phyloP scores from a whole-genome alignment of 257 asterid species.

The Solanum neorickii region DNA sequence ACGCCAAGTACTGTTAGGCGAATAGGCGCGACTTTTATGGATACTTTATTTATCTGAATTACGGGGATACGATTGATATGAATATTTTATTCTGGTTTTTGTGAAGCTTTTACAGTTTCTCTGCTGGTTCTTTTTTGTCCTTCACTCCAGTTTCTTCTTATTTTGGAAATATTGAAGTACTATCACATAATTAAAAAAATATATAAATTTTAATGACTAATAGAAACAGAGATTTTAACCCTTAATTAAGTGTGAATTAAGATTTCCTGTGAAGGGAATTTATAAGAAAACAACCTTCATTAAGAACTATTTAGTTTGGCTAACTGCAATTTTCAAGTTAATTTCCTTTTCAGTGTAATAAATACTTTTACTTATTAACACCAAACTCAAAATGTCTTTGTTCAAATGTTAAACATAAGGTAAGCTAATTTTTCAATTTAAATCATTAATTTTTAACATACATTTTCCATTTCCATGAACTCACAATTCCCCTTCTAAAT shows the following conservation, averaged over 20 bases:
- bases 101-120: conserved; percentile 11
- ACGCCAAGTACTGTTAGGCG: background rate
- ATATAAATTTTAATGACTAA: too few species aligned
- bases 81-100: background rate
- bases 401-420: background rate
- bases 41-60: background rate
- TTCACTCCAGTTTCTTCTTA: background rate
- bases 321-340: background rate
- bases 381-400: background rate
- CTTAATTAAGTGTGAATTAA: background rate
- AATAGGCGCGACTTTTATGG: conserved; percentile 24
- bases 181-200: background rate
- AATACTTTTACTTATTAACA: background rate
- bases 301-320: background rate
- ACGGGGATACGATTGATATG: background rate
- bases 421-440: background rate
- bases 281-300: too few species aligned
- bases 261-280: background rate
- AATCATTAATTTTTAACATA: background rate
- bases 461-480: background rate
- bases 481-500: background rate
- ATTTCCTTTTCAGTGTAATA: background rate
- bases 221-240: background rate
- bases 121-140: conserved; percentile 6
- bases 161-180: background rate